Conservation (phyloP, 2,329 filamentous ascomycete species). For the Exserohilum rostratum region DNA sequence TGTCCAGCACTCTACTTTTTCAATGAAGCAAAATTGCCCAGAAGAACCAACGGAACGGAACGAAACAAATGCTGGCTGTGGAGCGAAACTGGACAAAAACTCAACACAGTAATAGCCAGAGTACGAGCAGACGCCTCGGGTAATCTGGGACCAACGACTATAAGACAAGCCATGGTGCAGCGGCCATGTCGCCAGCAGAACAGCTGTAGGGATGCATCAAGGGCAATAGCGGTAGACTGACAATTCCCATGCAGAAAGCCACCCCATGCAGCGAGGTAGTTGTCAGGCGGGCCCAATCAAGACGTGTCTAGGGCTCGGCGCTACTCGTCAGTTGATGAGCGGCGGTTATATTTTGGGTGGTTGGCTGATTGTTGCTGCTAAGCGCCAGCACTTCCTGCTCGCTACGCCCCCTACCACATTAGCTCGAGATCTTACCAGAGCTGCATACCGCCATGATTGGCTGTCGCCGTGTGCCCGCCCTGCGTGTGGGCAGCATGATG, state of each 20-base stretch:
- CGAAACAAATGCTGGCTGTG: constrained; percentile 16
- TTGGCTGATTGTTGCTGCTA: constrained; percentile 40
- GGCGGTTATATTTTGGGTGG: constrained; percentile 47
- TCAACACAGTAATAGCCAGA: constrained; percentile 22
- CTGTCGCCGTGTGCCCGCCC: constrained; percentile 31
- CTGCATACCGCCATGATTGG: constrained; percentile 34
- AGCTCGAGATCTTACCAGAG: constrained; percentile 20
- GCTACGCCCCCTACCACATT: constrained; percentile 35
- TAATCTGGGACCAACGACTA: constrained; percentile 44
- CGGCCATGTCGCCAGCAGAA: constrained; percentile 11
- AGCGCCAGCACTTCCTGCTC: constrained; percentile 43
- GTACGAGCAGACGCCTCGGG: constrained; percentile 29
- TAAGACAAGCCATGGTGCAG: constrained; percentile 32
- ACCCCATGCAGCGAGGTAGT: constrained; percentile 35
- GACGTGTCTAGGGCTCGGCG: constrained; percentile 38
- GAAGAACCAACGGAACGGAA: constrained; percentile 24
- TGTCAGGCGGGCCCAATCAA: constrained; percentile 40
- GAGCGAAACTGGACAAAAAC: constrained; percentile 15
- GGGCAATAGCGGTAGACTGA: constrained; percentile 44
- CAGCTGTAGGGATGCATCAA: constrained; percentile 18
- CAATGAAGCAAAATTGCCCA: constrained; percentile 17
- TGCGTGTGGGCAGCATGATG: constrained; percentile 36
- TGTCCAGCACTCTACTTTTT: constrained; percentile 19
- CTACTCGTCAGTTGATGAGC: constrained; percentile 33
- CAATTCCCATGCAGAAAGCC: constrained; percentile 40